phyloP scores from a whole-genome alignment of 306 rosid species.

The Medicago truncatula region MtrunA17r5.0-ANR NC_053049.1:7922501-7923000 shows the following conservation, averaged over 20 bases:
- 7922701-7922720: neutral
- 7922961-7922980: too few species aligned
- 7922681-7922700: neutral
- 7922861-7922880: too few species aligned
- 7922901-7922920: too few species aligned
- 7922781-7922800: neutral
- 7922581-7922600: conserved; percentile 33
- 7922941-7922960: too few species aligned
- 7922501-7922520: conserved; percentile 26
- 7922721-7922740: neutral
- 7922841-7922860: too few species aligned
- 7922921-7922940: too few species aligned
- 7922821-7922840: too few species aligned
- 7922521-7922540: conserved; percentile 6
- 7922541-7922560: neutral
- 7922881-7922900: too few species aligned
- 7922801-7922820: neutral
- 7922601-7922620: conserved; percentile 24
- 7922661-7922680: neutral
- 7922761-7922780: neutral
- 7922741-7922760: neutral
- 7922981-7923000: too few species aligned
- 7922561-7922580: conserved; percentile 37
- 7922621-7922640: conserved; percentile 23
- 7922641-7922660: conserved; percentile 12